Evolutionary conservation across 2,329 filamentous ascomycete genomes (phyloP).

Genomic region (Alternaria arborescens): DNA sequence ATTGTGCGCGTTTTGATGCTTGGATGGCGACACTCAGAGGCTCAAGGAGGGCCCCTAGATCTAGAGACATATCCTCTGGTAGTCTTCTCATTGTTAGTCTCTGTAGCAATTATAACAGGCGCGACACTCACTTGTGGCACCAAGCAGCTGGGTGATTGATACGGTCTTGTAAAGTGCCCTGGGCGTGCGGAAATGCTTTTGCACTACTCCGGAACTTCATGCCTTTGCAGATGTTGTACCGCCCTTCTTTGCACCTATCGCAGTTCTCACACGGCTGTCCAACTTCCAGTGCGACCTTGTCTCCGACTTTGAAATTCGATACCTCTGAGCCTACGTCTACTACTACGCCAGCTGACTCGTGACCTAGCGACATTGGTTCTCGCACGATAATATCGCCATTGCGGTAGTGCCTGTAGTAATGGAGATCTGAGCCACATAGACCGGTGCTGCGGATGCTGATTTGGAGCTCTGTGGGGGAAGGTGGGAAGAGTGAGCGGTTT

Average conservation of each 20-base stretch:
- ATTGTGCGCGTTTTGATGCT: conserved; percentile 63
- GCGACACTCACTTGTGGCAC: conserved; percentile 61
- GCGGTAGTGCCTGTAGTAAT: conserved; percentile 88
- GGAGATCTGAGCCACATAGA: conserved; percentile 75
- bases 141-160: conserved; percentile 69
- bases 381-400: conserved; percentile 87
- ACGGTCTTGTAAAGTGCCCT: conserved; percentile 69
- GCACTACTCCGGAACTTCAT: conserved; percentile 68
- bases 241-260: conserved; percentile 62
- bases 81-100: conserved; percentile 46
- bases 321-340: conserved; percentile 73
- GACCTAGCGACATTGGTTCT: conserved; percentile 81
- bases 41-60: conserved; percentile 67
- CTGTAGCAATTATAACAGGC: not conserved
- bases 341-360: conserved; percentile 81
- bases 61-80: conserved; percentile 61
- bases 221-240: conserved; percentile 69
- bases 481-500: conserved; percentile 58
- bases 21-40: conserved; percentile 69
- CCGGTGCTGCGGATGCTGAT: conserved; percentile 71
- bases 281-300: conserved; percentile 92
- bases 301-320: conserved; percentile 71
- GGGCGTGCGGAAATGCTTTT: conserved; percentile 68
- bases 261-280: conserved; percentile 80
- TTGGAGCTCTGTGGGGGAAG: conserved; percentile 66